phyloP scores from a whole-genome alignment of 1,284 basidiomycete species.

The Coriolopsis trogii region DNA sequence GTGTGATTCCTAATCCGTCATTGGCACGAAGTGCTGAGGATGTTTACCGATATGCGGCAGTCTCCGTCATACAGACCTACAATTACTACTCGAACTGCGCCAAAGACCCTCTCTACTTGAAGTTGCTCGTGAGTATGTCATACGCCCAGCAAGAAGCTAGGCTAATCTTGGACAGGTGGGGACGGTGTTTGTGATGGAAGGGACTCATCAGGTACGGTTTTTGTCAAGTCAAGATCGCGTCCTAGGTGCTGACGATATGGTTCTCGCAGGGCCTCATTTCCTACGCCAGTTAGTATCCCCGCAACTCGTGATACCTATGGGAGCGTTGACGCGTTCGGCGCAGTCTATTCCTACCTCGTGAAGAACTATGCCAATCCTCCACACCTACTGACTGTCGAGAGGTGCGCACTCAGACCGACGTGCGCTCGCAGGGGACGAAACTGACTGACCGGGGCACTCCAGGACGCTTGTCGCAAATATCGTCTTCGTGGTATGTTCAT shows the following conservation, averaged over 20 bases:
- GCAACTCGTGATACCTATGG: too few species aligned
- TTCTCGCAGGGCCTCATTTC: conserved; percentile 47
- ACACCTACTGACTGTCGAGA: too few species aligned
- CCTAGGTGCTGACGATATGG: not conserved
- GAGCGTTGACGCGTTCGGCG: too few species aligned
- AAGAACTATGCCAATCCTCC: too few species aligned
- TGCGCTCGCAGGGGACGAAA: too few species aligned
- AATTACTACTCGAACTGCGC: conserved; percentile 57
- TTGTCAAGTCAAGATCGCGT: not conserved
- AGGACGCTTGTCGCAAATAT: conserved; percentile 60
- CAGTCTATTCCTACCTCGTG: too few species aligned
- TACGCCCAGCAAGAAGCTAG: not conserved
- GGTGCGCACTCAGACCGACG: too few species aligned
- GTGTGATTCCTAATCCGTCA: not conserved
- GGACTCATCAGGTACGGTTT: conserved; percentile 43
- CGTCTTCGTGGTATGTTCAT: conserved; percentile 47
- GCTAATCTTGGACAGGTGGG: conserved; percentile 46
- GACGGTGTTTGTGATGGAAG: conserved; percentile 51
- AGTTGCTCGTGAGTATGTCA: conserved; percentile 40
- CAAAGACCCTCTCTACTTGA: conserved; percentile 54
- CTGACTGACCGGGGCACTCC: too few species aligned
- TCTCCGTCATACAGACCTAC: conserved; percentile 56
- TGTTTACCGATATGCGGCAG: conserved; percentile 35
- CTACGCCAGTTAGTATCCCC: conserved; percentile 57
- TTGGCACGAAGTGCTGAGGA: not conserved